A percentile compares a stretch with the other conserved stretches of the same genome.
Conservation (phyloP, 2,329 filamentous ascomycete genomes). For the Colletotrichum noveboracense region DNA sequence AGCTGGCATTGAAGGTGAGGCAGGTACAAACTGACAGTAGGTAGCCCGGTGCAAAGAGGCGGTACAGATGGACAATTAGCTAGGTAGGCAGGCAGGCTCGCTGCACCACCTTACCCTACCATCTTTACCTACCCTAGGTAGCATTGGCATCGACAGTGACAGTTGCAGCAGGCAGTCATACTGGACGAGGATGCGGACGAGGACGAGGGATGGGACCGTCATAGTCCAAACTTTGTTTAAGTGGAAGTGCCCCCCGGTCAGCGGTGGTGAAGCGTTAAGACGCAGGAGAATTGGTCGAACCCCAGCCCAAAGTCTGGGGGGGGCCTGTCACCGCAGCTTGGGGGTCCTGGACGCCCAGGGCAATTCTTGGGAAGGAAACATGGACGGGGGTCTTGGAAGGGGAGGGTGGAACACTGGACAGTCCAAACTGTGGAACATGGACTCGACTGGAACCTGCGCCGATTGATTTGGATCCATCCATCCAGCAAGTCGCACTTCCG, state of each 20-base stretch:
- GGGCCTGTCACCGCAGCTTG: background rate
- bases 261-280: conserved; percentile 6
- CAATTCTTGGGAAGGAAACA: background rate
- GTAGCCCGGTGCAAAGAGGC: background rate
- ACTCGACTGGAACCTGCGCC: background rate
- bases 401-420: background rate
- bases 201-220: conserved; percentile 9
- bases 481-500: background rate
- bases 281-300: conserved; percentile 3
- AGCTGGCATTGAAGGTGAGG: background rate
- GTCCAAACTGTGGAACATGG: background rate
- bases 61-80: background rate
- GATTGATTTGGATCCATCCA: background rate
- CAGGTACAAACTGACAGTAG: background rate
- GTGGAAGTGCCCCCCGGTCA: background rate
- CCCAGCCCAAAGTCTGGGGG: conserved; percentile 13
- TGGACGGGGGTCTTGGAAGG: background rate
- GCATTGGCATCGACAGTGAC: background rate
- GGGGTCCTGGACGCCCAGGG: background rate
- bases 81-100: background rate
- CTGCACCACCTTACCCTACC: background rate
- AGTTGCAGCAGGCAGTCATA: background rate
- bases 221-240: conserved; percentile 25
- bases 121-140: background rate
- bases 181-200: background rate